Evolutionary conservation across 2,329 filamentous ascomycete genomes (phyloP).

Genomic region (Fusarium hainanense): DNA sequence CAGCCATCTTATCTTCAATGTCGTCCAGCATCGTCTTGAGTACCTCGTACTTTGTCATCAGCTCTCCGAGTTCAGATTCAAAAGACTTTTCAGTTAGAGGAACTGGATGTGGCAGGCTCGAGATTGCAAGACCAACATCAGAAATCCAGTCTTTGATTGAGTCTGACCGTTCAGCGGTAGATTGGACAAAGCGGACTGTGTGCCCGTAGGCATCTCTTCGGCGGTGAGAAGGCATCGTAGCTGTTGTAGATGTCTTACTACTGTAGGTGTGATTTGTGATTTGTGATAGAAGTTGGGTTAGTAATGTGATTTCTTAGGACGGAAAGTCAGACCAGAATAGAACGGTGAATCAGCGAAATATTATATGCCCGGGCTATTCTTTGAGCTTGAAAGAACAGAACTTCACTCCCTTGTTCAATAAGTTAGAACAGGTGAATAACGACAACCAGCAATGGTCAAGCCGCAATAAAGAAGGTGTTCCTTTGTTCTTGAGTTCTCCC

Average conservation of each 20-base stretch:
- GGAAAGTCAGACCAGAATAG: too few species aligned
- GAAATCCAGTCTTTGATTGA: not conserved
- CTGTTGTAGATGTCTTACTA: not conserved
- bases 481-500: not conserved
- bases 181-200: rapidly evolving
- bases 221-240: not conserved
- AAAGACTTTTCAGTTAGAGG: not conserved
- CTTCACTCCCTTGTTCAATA: not conserved
- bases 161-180: not conserved
- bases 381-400: not conserved
- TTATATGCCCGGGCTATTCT: not conserved
- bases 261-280: not conserved
- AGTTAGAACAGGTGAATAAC: too few species aligned
- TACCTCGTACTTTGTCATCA: not conserved
- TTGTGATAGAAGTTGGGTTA: not conserved
- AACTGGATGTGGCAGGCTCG: too few species aligned
- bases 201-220: too few species aligned
- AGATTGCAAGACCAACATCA: not conserved
- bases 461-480: rapidly evolving
- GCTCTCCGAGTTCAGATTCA: not conserved
- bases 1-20: not conserved
- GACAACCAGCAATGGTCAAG: too few species aligned
- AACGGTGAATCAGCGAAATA: not conserved
- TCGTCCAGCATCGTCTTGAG: not conserved
- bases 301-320: not conserved